These are phyloP conservation scores for Candida suzukii DNA, from an alignment of 805 yeast genomes.

Conservation along the genomic window DNA sequence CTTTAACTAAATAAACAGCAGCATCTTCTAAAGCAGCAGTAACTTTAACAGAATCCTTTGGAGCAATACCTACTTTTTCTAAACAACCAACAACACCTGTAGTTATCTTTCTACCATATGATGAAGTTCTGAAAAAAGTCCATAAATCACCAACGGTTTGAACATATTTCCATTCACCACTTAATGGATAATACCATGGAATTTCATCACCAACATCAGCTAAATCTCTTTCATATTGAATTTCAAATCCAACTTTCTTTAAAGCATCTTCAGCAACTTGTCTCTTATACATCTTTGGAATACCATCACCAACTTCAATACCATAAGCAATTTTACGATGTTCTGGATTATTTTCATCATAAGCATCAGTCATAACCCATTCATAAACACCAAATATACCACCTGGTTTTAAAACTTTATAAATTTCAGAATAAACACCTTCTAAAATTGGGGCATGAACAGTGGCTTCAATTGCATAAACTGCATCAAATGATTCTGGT, in stretches of 20 bases:
- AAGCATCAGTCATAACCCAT: constrained; percentile 97
- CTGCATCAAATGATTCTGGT: constrained; percentile 87
- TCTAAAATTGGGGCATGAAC: constrained; percentile 95
- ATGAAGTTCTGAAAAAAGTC: constrained; percentile 85
- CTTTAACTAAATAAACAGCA: constrained; percentile 88
- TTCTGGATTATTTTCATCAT: constrained; percentile 78
- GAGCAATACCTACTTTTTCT: constrained; percentile 84
- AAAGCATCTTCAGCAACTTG: constrained; percentile 86
- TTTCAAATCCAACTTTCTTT: constrained; percentile 78
- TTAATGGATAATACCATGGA: constrained; percentile 97
- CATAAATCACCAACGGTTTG: constrained; percentile 72
- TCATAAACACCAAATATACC: constrained; percentile 97
- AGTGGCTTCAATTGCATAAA: constrained; percentile 97
- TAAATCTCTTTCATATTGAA: constrained; percentile 69
- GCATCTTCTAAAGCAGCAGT: constrained; percentile 94
- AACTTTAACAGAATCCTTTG: constrained; percentile 86
- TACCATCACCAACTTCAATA: constrained; percentile 97
- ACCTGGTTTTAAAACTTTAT: constrained; percentile 94
- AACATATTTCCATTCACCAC: constrained; percentile 88
- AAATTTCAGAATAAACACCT: constrained; percentile 93
- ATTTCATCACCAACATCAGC: constrained; percentile 77
- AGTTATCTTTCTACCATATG: constrained; percentile 79
- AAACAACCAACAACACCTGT: constrained; percentile 71
- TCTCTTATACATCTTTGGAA: constrained; percentile 89
- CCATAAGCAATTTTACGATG: constrained; percentile 96